phyloP scores from a whole-genome alignment of 192 early-diverging fungal species.

The Coemansia aciculifera region DNA sequence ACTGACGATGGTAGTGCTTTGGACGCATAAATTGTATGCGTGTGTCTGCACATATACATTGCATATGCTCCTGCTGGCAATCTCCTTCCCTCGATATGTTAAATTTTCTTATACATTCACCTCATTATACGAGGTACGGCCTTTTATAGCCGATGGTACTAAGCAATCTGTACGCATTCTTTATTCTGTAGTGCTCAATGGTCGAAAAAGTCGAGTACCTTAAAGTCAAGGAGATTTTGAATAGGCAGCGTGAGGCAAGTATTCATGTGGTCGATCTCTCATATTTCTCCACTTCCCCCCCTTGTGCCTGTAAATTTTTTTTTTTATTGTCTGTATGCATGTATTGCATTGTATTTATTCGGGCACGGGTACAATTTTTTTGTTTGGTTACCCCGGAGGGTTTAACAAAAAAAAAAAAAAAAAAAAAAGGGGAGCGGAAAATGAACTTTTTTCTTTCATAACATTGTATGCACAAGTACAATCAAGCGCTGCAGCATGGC shows the following conservation, averaged over 20 bases:
- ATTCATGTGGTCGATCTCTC: neutral
- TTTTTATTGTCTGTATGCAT: slow-evolving; percentile 12
- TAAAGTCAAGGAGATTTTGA: slow-evolving; percentile 68
- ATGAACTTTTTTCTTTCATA: neutral
- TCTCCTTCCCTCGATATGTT: neutral
- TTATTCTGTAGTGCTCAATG: slow-evolving; percentile 75
- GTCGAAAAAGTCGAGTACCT: slow-evolving; percentile 88
- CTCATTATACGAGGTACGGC: neutral
- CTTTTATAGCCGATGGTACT: neutral
- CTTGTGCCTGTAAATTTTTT: slow-evolving; percentile 4
- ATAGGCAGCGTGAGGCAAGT: slow-evolving; percentile 65
- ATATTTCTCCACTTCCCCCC: neutral
- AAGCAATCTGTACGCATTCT: neutral
- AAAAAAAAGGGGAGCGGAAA: neutral
- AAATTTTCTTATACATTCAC: neutral
- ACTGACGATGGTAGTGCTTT: neutral
- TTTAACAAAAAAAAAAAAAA: neutral
- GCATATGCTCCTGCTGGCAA: neutral
- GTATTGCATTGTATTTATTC: slow-evolving; percentile 7
- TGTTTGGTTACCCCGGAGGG: neutral
- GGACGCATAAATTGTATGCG: neutral
- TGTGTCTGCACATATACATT: slow-evolving; percentile 20
- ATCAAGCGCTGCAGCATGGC: neutral
- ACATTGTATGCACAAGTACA: slow-evolving; percentile 15
- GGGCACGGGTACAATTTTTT: neutral